Percentiles rank a stretch among this genome's conserved stretches.
These are phyloP conservation scores for Colletotrichum zoysiae DNA, from an alignment of 2,329 filamentous ascomycete species.

Conservation along the genomic window DNA sequence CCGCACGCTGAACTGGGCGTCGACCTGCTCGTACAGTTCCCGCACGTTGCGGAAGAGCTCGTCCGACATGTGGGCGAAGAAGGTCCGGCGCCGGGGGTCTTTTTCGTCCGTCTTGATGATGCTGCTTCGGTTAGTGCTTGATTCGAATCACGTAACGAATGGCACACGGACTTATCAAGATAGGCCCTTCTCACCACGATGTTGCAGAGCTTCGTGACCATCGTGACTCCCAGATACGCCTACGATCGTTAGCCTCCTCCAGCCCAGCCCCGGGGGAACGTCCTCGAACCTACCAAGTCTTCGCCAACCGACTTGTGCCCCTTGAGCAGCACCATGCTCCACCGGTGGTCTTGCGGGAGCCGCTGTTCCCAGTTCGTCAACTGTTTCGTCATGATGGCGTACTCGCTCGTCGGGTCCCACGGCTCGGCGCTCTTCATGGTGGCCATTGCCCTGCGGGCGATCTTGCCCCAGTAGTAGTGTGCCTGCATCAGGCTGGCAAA, in stretches of 20 bases:
- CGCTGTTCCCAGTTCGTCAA: conserved; percentile 62
- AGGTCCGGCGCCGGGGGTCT: conserved; percentile 52
- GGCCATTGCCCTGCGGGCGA: conserved; percentile 62
- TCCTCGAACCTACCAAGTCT: conserved; percentile 58
- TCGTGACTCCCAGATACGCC: conserved; percentile 68
- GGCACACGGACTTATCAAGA: conserved; percentile 58
- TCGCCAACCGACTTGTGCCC: conserved; percentile 61
- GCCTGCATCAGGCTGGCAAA: conserved; percentile 69
- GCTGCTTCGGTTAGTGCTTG: conserved; percentile 46
- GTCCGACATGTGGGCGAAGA: conserved; percentile 59
- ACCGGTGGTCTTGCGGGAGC: conserved; percentile 62
- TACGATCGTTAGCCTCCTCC: conserved; percentile 45
- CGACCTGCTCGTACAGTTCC: conserved; percentile 62
- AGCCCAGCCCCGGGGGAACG: too few species aligned
- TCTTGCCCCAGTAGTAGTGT: conserved; percentile 66
- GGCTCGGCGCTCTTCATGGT: conserved; percentile 59
- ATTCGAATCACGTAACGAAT: too few species aligned
- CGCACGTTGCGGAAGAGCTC: conserved; percentile 64
- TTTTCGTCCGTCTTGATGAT: conserved; percentile 58
- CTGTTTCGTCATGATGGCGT: conserved; percentile 56
- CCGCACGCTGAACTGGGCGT: conserved; percentile 62
- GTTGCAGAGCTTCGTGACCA: conserved; percentile 67
- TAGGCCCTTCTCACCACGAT: conserved; percentile 69
- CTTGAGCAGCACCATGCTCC: conserved; percentile 57
- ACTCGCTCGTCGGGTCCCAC: conserved; percentile 63